Base-by-base conservation (phyloP, 2,329 filamentous ascomycete species). In the Aspergillus sp. region DNA sequence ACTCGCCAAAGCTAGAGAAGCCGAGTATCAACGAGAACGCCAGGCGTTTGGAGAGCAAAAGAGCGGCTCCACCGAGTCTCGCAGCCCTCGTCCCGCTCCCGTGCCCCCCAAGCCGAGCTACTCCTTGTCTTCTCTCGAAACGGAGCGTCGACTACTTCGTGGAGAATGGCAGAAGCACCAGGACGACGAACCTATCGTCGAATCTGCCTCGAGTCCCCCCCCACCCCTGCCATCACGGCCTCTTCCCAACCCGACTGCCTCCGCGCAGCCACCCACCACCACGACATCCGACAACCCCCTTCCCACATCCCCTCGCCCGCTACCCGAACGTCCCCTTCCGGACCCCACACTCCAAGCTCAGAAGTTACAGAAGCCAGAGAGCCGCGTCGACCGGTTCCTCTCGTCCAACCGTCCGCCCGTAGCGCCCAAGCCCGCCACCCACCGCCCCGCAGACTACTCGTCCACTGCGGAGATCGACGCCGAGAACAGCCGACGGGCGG, bases 1-100 rank as follows among this genome's bases (percentile, higher is more conserved):
- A 62, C 79, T 83, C 62, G 86, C 87, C 13, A 82, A 85, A 58
- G 83, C 86, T 58, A 79, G 86, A 42, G 86, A 89, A 64, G 77
- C 77, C 36, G 79, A 82, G 60, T 88, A 88, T 61, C 79, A 86
- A 62, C 73, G 72, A 20, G 84, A 86, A 64, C 77, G 84, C 11
- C 78, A 84, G 55, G 78, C 80, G 22, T 72, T 79, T 19, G 57
- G 61, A 19, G 57, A 60, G 44, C 64, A 62, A 24, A 57, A 66
- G 24, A 53, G 58, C 24, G 53, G 50, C 30, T 45, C 67, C n/a
- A n/a, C 59, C 20, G 50, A 61, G 47, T 41, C 65, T 52, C 66
- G 57, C 45, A 68, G 62, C 43, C 68, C 60, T 56, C 70, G 66
- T 11, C 65, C 65, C 4, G 60, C 67, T 3, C 64, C 63, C 17